These are phyloP conservation scores for Persicaria maculosa DNA, from an alignment of 148 eudicot species.

Conservation along the genomic window DNA sequence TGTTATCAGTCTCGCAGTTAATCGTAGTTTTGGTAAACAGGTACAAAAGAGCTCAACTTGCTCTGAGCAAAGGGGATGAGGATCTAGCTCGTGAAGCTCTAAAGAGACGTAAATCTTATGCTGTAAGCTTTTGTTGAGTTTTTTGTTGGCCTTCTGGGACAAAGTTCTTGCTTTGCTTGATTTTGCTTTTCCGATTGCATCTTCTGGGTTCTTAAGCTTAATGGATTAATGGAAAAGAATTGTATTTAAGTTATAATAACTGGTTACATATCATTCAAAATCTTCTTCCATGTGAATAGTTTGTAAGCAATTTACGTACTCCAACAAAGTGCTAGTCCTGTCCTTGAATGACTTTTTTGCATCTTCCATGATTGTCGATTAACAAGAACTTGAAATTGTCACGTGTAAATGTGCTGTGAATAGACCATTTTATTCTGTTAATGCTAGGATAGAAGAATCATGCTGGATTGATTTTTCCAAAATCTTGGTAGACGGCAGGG, in stretches of 20 bases:
- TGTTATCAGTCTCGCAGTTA: neutral
- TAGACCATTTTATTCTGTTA: neutral
- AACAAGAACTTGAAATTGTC: neutral
- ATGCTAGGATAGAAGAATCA: neutral
- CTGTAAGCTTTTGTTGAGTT: slow-evolving; percentile 43
- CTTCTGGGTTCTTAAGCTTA: neutral
- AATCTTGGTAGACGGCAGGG: neutral
- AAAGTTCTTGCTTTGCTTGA: neutral
- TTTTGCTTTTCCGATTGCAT: neutral
- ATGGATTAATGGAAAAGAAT: neutral
- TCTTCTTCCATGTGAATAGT: neutral
- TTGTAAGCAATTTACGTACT: neutral
- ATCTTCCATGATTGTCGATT: neutral
- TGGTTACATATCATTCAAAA: no score
- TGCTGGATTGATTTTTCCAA: neutral
- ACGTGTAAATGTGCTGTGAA: neutral
- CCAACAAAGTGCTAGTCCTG: neutral
- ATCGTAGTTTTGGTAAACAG: slow-evolving; percentile 30
- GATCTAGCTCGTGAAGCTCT: slow-evolving; percentile 99
- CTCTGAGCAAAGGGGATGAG: slow-evolving; percentile 90
- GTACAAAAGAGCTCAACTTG: slow-evolving; percentile 91
- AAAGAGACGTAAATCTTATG: slow-evolving; percentile 86
- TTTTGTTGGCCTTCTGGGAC: neutral
- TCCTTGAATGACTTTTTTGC: neutral
- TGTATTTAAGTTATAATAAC: neutral